phyloP scores from a whole-genome alignment of 2,329 filamentous ascomycete genomes.

The Neofusicoccum parvum region DNA sequence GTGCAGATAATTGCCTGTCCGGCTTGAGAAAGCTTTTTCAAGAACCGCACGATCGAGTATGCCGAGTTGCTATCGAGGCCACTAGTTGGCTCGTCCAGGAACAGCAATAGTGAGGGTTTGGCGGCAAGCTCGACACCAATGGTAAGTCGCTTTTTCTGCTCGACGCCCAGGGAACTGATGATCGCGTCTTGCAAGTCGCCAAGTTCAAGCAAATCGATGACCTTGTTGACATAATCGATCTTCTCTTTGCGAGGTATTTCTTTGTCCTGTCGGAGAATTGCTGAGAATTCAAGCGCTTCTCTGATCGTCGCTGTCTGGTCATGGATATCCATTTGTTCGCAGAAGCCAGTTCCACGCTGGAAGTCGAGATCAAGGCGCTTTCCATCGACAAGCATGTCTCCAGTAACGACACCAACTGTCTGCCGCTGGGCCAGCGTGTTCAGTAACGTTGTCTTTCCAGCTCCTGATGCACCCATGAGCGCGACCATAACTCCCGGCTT shows the following conservation, averaged over 20 bases:
- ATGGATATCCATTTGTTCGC: conserved; percentile 85
- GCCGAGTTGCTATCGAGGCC: conserved; percentile 79
- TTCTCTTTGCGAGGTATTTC: conserved; percentile 22
- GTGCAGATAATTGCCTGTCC: conserved; percentile 75
- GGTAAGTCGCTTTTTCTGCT: conserved; percentile 79
- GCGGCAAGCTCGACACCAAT: conserved; percentile 83
- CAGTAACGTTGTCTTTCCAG: conserved; percentile 82
- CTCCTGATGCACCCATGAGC: conserved; percentile 73
- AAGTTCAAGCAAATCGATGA: conserved; percentile 75
- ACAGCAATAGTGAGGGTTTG: conserved; percentile 75
- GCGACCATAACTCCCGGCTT: conserved; percentile 73
- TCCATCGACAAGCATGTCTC: conserved; percentile 68
- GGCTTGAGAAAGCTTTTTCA: conserved; percentile 65
- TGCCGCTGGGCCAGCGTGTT: conserved; percentile 73
- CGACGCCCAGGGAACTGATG: conserved; percentile 79
- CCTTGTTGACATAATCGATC: conserved; percentile 56
- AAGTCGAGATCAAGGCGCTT: conserved; percentile 56
- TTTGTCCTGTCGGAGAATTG: conserved; percentile 62
- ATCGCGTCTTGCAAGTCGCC: conserved; percentile 71
- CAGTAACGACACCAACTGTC: conserved; percentile 55
- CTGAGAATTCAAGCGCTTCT: conserved; percentile 79
- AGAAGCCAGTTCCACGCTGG: conserved; percentile 70
- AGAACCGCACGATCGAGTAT: conserved; percentile 74
- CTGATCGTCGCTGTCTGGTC: conserved; percentile 78
- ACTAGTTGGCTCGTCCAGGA: conserved; percentile 82